Evolutionary conservation across 2,329 filamentous ascomycete species (phyloP), one percentile per base, ranked within the genome.

Genomic region (Aspergillus felis): DNA sequence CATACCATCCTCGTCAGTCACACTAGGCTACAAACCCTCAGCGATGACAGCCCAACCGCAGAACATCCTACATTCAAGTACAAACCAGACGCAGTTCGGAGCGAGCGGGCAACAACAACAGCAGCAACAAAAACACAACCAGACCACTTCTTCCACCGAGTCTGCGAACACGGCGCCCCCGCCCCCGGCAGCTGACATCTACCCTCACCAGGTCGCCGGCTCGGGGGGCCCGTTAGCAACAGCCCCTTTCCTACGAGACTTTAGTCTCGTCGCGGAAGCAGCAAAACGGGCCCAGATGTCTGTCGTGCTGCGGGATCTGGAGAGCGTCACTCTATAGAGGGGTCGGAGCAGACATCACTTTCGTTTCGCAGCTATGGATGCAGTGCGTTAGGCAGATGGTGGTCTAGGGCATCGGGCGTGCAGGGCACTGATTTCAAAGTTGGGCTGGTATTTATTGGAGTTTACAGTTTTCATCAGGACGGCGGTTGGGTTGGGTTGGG

Each of bases 261-360:
- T 93, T 69, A 93, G 84, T 57, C 84, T 97, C 29, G 84, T 97
- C 46, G 92, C 92, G 38, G 93, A 97, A 79, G 93, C 93, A 1
- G 93, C 92, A 47, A 96, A 96, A 77, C 83, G 92, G 46, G 93
- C 93, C 9, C 91, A 97, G 76, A 90, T 97, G 81, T 91, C 91
- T 46, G 87, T 92, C 68, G 80, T 97, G 72, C 89, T 92, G 81
- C 84, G 92, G 61, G 93, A 97, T 74, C 82, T 97, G 70, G 91
- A 77, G 61, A 69, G 73, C 41, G 68, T 77, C 53, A 71, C 71
- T 47, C 63, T 76, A 58, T 76, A 69, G 63, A 58, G 27, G 20
- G 27, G 47, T 27, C 54, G 51, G 51, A 28, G 25, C 42, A 27
- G 46, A 4, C 10, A 9, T 20, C n/a, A 3, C 41, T 44, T 22